Base-by-base conservation (phyloP, 2,329 filamentous ascomycete genomes). In the Aaosphaeria arxii region DNA sequence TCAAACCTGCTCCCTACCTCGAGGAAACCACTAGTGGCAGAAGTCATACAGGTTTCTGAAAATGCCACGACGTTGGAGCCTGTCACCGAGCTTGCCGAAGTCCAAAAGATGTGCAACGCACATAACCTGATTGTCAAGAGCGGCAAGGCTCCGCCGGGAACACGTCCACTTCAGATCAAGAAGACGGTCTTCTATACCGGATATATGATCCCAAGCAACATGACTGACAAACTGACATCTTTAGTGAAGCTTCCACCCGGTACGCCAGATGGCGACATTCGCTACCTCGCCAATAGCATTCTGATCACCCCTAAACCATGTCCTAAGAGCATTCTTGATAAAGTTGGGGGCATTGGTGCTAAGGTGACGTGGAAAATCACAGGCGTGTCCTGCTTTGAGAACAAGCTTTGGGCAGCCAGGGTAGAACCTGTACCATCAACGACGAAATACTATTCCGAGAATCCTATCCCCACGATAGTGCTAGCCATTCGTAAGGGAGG, bases 111-210 rank as follows among this genome's bases (percentile, higher is more conserved):
- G 77, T 86, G 97, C 72, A 92, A 95, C 65, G 77, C 81, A 17
- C 92, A 97, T 75, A 99, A 97, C 67, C 71, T 74, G 4, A 73
- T 81, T 28, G 71, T 86, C 38, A 71, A 74, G 55, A 70, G 53
- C 43, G 70, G 65, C 49, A 74, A 67, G 7, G 76, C 74, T 38
- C 75, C 76, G 1, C 65, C 67, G 7, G 71, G 71, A 42, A 71
- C 74, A 32, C 71, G 73, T 41, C 77, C 74, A 1, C 73, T 94
- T 51, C 79, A 82, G 57, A 89, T 99, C 66, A 90, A 89, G 69
- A 91, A 91, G 66, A 89, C 85, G 1, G 86, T 96, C 43, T 90
- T 91, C 71, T 96, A 92, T 72, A 96, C 94, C 1, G 90, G 89
- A 43, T 97, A 99, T 71, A 83, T 95, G 71, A 86, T 99, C 55